These are phyloP conservation scores for Pochonia chlamydosporia DNA, from an alignment of 2,329 filamentous ascomycete genomes.

Conservation along the genomic window DNA sequence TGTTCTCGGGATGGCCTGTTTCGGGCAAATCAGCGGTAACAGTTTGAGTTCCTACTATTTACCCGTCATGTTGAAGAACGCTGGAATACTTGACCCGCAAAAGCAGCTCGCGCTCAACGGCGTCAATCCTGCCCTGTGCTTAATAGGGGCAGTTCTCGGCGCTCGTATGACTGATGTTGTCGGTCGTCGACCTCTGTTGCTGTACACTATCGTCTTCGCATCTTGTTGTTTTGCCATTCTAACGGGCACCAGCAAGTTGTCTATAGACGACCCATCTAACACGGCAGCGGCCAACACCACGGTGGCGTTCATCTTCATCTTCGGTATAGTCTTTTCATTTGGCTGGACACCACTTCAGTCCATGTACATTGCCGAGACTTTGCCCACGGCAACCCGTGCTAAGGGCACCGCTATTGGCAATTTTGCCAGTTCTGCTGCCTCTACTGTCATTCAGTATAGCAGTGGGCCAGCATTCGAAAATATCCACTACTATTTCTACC, in stretches of 20 bases:
- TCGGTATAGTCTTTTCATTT: constrained; percentile 43
- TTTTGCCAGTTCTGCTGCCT: constrained; percentile 31
- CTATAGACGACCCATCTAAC: constrained; percentile 28
- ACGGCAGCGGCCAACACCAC: constrained; percentile 34
- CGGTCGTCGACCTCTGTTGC: constrained; percentile 50
- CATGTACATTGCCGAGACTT: constrained; percentile 43
- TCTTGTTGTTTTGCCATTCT: constrained; percentile 43
- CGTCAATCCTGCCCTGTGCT: constrained; percentile 48
- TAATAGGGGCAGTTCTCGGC: constrained; percentile 44
- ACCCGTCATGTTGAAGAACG: constrained; percentile 42
- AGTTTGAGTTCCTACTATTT: constrained; percentile 49
- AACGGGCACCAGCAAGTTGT: constrained; percentile 40
- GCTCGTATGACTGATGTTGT: constrained; percentile 50
- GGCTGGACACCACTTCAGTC: constrained; percentile 44
- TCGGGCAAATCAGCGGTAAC: constrained; percentile 49
- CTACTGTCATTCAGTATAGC: constrained; percentile 37
- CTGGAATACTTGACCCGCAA: constrained; percentile 43
- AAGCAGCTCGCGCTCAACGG: constrained; percentile 44
- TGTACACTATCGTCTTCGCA: constrained; percentile 40
- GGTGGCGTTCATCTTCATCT: constrained; percentile 45
- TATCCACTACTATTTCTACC: constrained; percentile 39
- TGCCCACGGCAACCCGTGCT: constrained; percentile 38
- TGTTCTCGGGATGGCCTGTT: constrained; percentile 44
- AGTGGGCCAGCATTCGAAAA: constrained; percentile 36
- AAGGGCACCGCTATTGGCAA: constrained; percentile 39